These are phyloP conservation scores for Irineochytrium annulatum DNA, from an alignment of 192 early-diverging fungal genomes.

Conservation along the genomic window DNA sequence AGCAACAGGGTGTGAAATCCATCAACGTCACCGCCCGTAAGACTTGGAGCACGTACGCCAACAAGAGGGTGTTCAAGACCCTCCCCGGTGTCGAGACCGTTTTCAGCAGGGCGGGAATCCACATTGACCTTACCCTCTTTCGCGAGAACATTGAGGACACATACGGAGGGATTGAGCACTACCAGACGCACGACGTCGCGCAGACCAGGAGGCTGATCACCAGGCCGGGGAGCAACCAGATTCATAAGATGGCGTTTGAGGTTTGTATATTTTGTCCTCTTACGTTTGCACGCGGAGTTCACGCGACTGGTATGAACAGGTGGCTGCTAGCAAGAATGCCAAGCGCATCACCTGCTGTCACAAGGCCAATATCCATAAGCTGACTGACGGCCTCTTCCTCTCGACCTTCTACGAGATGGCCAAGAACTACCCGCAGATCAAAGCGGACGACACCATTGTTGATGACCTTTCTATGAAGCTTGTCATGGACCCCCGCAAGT, in stretches of 20 bases:
- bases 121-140: constrained; percentile 16
- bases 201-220: constrained; percentile 92
- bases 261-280: too few relatives aligned
- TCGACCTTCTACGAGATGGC: constrained; percentile 77
- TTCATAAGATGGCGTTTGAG: constrained; percentile 75
- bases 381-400: constrained; percentile 90
- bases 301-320: too few relatives aligned
- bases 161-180: constrained; percentile 56
- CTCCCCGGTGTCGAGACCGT: constrained; percentile 86
- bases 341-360: constrained; percentile 78
- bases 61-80: constrained; percentile 28
- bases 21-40: constrained; percentile 28
- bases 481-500: constrained; percentile 57
- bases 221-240: constrained; percentile 70
- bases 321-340: constrained; percentile 53
- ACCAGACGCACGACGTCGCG: constrained; percentile 78
- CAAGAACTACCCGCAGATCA: constrained; percentile 73
- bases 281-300: too few relatives aligned
- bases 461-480: constrained; percentile 49
- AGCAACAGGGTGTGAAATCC: constrained; percentile 16
- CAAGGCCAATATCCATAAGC: constrained; percentile 76
- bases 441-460: constrained; percentile 70
- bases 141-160: constrained; percentile 73
- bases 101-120: constrained; percentile 64
- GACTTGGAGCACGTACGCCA: constrained; percentile 21